Percentiles rank a stretch among this genome's conserved stretches.
Conservation (phyloP, 2,329 filamentous ascomycete species). For the Rachicladosporium sp. region DNA sequence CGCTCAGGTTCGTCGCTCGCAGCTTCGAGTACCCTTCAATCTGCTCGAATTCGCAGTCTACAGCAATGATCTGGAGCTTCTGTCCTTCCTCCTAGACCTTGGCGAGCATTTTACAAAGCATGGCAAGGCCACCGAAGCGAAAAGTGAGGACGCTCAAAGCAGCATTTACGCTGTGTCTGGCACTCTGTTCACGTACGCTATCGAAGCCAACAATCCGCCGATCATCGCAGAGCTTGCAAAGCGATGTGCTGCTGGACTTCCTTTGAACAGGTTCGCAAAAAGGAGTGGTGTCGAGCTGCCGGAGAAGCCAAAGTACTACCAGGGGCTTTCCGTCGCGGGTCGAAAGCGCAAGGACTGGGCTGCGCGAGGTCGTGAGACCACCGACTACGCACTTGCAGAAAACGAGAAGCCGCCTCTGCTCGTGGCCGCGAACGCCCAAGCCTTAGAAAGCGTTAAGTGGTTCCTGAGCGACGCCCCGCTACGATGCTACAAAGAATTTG, state of each 20-base stretch:
- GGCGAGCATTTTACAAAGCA: conserved; percentile 32
- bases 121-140: conserved; percentile 4
- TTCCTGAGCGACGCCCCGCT: conserved; percentile 60
- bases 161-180: not conserved
- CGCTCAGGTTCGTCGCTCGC: not conserved
- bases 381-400: conserved; percentile 8
- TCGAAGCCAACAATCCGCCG: conserved; percentile 38
- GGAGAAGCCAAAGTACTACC: conserved; percentile 59
- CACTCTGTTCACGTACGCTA: conserved; percentile 28
- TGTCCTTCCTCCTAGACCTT: conserved; percentile 48
- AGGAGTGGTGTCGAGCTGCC: conserved; percentile 47
- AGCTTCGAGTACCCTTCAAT: conserved; percentile 4
- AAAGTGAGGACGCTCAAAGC: conserved; percentile 8
- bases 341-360: conserved; percentile 68
- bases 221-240: conserved; percentile 54
- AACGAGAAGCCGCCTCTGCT: conserved; percentile 46
- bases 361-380: conserved; percentile 40
- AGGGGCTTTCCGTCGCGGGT: conserved; percentile 63
- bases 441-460: conserved; percentile 61
- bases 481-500: conserved; percentile 57
- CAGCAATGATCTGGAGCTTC: conserved; percentile 40
- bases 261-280: conserved; percentile 53
- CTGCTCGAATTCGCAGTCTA: conserved; percentile 24
- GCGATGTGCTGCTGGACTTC: conserved; percentile 54
- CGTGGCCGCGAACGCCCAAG: conserved; percentile 44